phyloP scores from a whole-genome alignment of 345 rosid genomes.

The Syzygium jambos region DNA sequence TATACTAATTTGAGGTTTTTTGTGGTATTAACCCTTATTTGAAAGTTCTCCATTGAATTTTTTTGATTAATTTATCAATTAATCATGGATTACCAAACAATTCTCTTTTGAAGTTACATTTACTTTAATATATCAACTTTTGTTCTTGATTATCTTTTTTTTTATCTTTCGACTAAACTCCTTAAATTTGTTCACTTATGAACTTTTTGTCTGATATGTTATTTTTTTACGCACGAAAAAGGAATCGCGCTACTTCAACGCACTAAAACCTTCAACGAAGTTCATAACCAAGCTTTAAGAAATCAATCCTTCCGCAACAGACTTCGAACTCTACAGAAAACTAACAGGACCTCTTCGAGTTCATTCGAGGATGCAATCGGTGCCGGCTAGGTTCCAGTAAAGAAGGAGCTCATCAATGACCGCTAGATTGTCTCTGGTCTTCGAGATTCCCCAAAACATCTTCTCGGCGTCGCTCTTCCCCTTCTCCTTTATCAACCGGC shows the following conservation, averaged over 20 bases:
- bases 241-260: background rate
- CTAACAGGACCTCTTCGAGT: slow-evolving; percentile 56
- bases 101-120: background rate
- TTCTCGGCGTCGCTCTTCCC: slow-evolving; percentile 82
- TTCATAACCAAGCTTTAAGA: background rate
- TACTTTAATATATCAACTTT: background rate
- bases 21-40: no score
- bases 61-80: background rate
- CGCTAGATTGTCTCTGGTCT: slow-evolving; percentile 81
- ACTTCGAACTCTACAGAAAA: background rate
- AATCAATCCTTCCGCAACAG: background rate
- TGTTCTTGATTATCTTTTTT: background rate
- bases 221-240: slow-evolving; percentile 12
- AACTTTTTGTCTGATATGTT: background rate
- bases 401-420: slow-evolving; percentile 84
- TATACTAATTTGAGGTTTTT: no score
- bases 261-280: background rate
- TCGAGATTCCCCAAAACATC: slow-evolving; percentile 75
- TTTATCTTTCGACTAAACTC: background rate
- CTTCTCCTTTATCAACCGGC: slow-evolving; percentile 80
- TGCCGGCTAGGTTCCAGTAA: slow-evolving; percentile 86
- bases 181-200: background rate
- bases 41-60: background rate
- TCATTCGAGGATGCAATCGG: slow-evolving; percentile 85
- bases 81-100: background rate